Percentiles rank a stretch among this genome's conserved stretches.
These are phyloP conservation scores for Nannizziopsis barbatae DNA, from an alignment of 2,329 filamentous ascomycete genomes.

Conservation along the genomic window DNA sequence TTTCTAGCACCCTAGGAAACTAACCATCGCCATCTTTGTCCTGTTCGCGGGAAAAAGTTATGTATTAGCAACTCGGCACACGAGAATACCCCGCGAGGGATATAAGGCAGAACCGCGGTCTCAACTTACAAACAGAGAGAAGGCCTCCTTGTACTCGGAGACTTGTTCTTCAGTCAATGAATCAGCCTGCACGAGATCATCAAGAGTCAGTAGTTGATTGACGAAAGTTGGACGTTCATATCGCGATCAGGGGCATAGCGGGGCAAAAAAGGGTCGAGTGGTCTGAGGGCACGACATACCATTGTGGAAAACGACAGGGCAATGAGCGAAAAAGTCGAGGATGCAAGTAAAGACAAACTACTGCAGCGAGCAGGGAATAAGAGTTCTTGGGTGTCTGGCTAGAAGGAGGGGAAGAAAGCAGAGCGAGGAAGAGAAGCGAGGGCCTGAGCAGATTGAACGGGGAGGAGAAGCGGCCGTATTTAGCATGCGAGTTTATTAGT, in stretches of 20 bases:
- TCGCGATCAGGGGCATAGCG: not conserved
- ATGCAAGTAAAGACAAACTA: not conserved
- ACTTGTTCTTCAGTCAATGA: conserved; percentile 99
- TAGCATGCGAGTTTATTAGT: not conserved
- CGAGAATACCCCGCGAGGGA: conserved; percentile 6
- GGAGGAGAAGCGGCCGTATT: not conserved
- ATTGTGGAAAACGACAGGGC: not conserved
- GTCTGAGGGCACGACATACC: not conserved
- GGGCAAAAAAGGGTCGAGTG: not conserved
- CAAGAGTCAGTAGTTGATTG: not conserved
- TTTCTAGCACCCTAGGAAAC: conserved; percentile 32
- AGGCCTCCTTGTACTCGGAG: conserved; percentile 99
- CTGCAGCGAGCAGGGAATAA: conserved; percentile 1
- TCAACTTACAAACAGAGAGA: conserved; percentile 96
- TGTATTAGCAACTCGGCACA: conserved; percentile 10
- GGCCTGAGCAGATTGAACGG: not conserved
- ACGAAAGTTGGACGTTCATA: not conserved
- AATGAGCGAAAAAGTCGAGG: not conserved
- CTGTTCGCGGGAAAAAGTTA: conserved; percentile 33
- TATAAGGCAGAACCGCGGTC: not conserved
- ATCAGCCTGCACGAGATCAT: conserved; percentile 59
- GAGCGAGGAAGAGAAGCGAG: not conserved
- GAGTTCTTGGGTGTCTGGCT: not conserved
- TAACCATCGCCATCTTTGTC: conserved; percentile 87
- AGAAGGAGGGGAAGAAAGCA: not conserved